phyloP scores from a whole-genome alignment of 176 grass and related monocot species.

The Phyllostachys edulis region DNA sequence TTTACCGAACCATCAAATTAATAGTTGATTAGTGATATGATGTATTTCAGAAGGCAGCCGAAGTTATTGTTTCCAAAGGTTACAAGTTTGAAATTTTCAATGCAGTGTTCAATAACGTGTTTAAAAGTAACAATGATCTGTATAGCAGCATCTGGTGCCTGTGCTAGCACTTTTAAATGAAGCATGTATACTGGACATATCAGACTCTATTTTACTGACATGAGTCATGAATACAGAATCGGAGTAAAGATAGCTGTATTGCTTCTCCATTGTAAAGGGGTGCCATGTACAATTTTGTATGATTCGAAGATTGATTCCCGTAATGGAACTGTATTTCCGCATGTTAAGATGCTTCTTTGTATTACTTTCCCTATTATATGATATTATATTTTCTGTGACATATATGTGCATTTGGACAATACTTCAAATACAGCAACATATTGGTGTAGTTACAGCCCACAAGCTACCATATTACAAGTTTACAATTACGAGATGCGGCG shows the following conservation, averaged over 20 bases:
- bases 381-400: neutral
- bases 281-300: neutral
- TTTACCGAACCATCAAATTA: neutral
- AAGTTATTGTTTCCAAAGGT: neutral
- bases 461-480: slow-evolving; percentile 16
- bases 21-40: slow-evolving; percentile 1
- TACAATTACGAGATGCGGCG: neutral
- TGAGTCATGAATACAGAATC: neutral
- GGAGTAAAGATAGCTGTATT: neutral
- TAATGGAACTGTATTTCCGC: neutral
- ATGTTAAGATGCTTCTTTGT: slow-evolving; percentile 1
- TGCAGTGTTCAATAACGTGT: neutral
- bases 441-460: neutral
- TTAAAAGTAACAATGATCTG: neutral
- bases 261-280: neutral
- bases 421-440: neutral
- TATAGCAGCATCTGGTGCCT: neutral
- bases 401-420: neutral
- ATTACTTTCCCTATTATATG: neutral
- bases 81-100: neutral
- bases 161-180: neutral
- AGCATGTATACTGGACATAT: neutral
- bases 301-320: neutral
- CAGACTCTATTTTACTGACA: slow-evolving; percentile 1
- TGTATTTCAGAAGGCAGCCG: neutral